Evolutionary conservation across 1,284 basidiomycete genomes (phyloP).

Genomic region (Ustilago crameri): DNA sequence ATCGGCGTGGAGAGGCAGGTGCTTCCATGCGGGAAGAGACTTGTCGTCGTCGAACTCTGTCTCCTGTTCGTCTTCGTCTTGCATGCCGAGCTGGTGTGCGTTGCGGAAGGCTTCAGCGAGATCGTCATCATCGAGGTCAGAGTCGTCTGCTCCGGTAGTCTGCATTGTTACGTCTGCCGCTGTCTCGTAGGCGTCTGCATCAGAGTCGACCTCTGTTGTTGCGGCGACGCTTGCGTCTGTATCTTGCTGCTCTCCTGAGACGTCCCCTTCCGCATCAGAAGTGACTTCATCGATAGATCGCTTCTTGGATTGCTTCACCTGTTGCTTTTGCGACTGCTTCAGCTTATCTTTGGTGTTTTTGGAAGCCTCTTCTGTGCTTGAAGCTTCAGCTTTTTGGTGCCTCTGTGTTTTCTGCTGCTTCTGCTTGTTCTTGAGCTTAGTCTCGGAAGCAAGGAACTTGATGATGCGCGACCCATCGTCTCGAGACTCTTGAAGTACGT

Average conservation of each 20-base stretch:
- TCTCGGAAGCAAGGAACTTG: slow-evolving; percentile 43
- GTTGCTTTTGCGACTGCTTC: slow-evolving; percentile 8
- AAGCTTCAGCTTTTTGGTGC: slow-evolving; percentile 11
- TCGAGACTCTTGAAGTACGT: slow-evolving; percentile 51
- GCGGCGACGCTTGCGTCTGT: slow-evolving; percentile 10
- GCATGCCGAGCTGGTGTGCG: slow-evolving; percentile 41
- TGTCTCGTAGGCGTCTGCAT: slow-evolving; percentile 30
- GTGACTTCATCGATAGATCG: slow-evolving; percentile 29
- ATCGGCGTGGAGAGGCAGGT: slow-evolving; percentile 74
- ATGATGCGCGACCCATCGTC: slow-evolving; percentile 49
- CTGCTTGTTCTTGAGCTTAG: slow-evolving; percentile 36
- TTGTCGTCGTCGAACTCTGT: slow-evolving; percentile 36
- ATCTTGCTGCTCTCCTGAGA: slow-evolving; percentile 20
- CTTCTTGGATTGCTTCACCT: slow-evolving; percentile 22
- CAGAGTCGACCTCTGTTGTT: slow-evolving; percentile 33
- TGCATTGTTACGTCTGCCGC: slow-evolving; percentile 17
- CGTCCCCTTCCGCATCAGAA: slow-evolving; percentile 13
- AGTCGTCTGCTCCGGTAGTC: slow-evolving; percentile 19
- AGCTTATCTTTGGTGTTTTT: not conserved
- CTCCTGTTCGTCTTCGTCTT: slow-evolving; percentile 34
- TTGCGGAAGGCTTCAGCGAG: slow-evolving; percentile 43
- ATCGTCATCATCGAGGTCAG: slow-evolving; percentile 43
- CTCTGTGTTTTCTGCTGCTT: slow-evolving; percentile 30
- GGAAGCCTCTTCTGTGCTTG: slow-evolving; percentile 1
- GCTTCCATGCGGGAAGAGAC: slow-evolving; percentile 69